These are phyloP conservation scores for Calocybe cyanea DNA, from an alignment of 768 basidiomycete species.

Conservation along the genomic window DNA sequence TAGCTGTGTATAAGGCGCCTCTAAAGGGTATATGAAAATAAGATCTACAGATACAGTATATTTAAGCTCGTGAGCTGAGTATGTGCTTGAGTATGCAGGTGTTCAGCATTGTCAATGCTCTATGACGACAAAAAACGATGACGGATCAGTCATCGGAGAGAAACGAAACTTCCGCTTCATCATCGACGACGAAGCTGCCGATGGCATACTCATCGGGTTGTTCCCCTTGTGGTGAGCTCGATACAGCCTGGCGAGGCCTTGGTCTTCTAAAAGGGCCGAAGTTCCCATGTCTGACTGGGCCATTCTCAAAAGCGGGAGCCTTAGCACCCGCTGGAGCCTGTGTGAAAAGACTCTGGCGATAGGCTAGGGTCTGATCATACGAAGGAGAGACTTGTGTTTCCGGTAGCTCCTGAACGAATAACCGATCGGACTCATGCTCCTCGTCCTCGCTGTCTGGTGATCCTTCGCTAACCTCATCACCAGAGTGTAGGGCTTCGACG, in stretches of 20 bases:
- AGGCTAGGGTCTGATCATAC: constrained; percentile 70
- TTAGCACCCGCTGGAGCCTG: constrained; percentile 46
- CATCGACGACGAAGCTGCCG: constrained; percentile 79
- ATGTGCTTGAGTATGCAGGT: not conserved
- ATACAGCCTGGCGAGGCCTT: constrained; percentile 27
- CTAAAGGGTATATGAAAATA: too few species aligned
- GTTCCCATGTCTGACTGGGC: constrained; percentile 42
- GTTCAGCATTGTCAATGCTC: too few species aligned
- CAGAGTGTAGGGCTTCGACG: constrained; percentile 73
- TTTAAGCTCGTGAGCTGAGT: too few species aligned
- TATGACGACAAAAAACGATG: not conserved
- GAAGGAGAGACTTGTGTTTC: constrained; percentile 67
- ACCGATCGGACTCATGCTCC: constrained; percentile 65
- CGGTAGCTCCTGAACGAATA: constrained; percentile 60
- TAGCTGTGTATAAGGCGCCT: too few species aligned
- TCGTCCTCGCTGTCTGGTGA: constrained; percentile 51
- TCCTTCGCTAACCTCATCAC: constrained; percentile 71
- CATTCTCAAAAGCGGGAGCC: constrained; percentile 52
- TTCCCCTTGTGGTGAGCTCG: constrained; percentile 60
- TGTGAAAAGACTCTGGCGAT: constrained; percentile 70
- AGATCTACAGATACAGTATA: too few species aligned
- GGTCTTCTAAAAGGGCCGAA: constrained; percentile 26
- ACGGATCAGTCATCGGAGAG: constrained; percentile 17
- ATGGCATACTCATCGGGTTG: constrained; percentile 63
- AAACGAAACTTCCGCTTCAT: constrained; percentile 67